Conservation (phyloP, 495 filamentous ascomycete species). For the Daldinia bambusicola region DNA sequence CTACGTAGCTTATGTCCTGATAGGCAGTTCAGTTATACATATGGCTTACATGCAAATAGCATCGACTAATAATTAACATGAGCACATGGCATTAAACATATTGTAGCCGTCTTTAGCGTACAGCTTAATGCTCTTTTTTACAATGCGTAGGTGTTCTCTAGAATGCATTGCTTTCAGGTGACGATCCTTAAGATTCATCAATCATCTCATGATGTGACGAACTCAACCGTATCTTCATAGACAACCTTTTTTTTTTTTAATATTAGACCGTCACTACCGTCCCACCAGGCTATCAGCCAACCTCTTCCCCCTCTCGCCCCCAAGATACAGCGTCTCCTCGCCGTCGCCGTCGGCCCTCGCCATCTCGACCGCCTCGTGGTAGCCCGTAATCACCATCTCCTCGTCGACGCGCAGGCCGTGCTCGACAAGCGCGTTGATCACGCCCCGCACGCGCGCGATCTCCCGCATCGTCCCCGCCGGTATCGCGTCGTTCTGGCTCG, state of each 20-base stretch:
- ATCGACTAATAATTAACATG: background rate
- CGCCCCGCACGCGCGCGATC: slow-evolving; percentile 82
- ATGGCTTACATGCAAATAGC: background rate
- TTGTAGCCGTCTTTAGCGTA: background rate
- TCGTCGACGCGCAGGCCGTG: slow-evolving; percentile 88
- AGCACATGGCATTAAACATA: background rate
- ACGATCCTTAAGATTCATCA: no score
- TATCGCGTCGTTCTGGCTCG: slow-evolving; percentile 89
- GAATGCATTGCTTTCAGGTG: no score
- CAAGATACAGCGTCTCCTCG: slow-evolving; percentile 69
- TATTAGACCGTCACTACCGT: slow-evolving; percentile 30
- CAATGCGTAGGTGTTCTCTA: no score
- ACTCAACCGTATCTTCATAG: background rate
- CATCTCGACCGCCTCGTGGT: slow-evolving; percentile 79
- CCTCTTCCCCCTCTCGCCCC: slow-evolving; percentile 73
- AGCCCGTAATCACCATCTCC: slow-evolving; percentile 84
- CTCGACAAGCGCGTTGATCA: slow-evolving; percentile 82
- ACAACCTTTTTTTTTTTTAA: background rate
- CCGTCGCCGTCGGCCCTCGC: slow-evolving; percentile 66
- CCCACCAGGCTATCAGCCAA: slow-evolving; percentile 69
- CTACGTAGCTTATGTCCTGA: background rate
- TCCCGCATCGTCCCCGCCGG: slow-evolving; percentile 78
- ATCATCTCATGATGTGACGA: background rate
- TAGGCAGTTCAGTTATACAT: background rate
- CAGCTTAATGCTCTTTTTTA: no score